These are phyloP conservation scores for Backusella luteola DNA, from an alignment of 192 early-diverging fungal genomes.

Conservation along the genomic window DNA sequence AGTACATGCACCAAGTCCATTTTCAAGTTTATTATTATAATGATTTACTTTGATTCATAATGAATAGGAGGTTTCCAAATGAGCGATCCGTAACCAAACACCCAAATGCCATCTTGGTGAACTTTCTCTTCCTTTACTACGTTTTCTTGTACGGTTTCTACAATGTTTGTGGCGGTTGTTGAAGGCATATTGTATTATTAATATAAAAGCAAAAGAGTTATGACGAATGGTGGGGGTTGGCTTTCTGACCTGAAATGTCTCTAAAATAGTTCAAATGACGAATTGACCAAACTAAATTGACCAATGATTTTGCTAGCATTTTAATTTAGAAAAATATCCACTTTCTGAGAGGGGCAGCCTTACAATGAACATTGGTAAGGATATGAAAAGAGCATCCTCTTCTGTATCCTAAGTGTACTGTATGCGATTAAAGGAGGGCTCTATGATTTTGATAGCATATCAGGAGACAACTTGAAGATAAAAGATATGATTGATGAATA, in stretches of 20 bases:
- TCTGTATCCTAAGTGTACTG: too few relatives aligned
- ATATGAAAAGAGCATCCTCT: too few relatives aligned
- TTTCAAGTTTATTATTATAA: background rate
- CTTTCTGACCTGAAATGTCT: background rate
- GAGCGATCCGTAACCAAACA: conserved; percentile 59
- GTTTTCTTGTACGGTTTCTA: background rate
- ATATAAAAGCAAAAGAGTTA: background rate
- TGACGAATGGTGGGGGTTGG: background rate
- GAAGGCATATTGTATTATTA: background rate
- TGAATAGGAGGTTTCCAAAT: conserved; percentile 56
- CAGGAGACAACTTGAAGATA: too few relatives aligned
- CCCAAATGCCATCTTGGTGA: conserved; percentile 42
- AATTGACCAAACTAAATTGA: background rate
- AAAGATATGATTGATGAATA: background rate
- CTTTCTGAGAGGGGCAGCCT: background rate
- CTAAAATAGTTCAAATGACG: background rate
- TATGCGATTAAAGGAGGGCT: background rate
- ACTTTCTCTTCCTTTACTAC: background rate
- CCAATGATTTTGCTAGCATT: background rate
- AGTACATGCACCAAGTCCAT: background rate
- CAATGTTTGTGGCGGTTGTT: background rate
- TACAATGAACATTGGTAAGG: too few relatives aligned
- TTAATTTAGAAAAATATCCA: background rate
- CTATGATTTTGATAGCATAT: too few relatives aligned
- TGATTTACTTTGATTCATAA: conserved; percentile 47